Evolutionary conservation across 2,329 filamentous ascomycete species (phyloP), one percentile per base, ranked within the genome.

Genomic region (Alternaria metachromatica): DNA sequence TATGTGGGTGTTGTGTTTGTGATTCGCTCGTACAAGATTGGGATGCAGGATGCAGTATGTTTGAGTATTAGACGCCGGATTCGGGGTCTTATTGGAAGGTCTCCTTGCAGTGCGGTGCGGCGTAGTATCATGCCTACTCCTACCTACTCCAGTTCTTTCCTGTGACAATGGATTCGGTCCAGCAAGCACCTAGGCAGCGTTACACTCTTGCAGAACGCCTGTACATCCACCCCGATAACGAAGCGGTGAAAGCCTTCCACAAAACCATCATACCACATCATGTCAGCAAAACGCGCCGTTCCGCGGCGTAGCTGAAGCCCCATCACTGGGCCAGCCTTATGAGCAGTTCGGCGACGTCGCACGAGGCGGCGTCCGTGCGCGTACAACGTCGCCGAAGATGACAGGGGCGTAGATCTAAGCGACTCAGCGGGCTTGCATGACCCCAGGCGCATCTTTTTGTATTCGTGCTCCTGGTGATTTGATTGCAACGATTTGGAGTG

Each of bases 291-390:
- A 13, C 6, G 13, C n/a, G 46, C 10, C 33, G 26, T 37, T 23
- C 33, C 20, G 50, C 4, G 28, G 26, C 13, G 20, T 20, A 54
- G 50, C 13, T 54, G 50, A 41, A 41, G 50, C 28, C 20, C 48
- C 15, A 25, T 25, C 48, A 28, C 26, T 26, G 26, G 26, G 26
- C 26, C 26, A 51, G 49, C 49, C 49, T 33, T 15, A 18, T 15
- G 11, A 15, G 12, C 25, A 33, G 26, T 20, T 48, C 50, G 50
- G 50, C 50, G 50, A 54, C 20, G 30, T 53, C 20, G 45, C 45
- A 26, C 45, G 21, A 48, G 23, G 45, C 6, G 28, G 11, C 49
- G 49, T 51, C 49, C 49, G 49, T 51, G 49, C 49, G n/a, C 11
- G 15, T 18, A 18, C 20, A 37, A 53, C 50, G 28, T 37, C 33